Evolutionary conservation across 2,329 filamentous ascomycete genomes (phyloP), one percentile per base, ranked within the genome.

Genomic region (Fusarium pseudograminearum): DNA sequence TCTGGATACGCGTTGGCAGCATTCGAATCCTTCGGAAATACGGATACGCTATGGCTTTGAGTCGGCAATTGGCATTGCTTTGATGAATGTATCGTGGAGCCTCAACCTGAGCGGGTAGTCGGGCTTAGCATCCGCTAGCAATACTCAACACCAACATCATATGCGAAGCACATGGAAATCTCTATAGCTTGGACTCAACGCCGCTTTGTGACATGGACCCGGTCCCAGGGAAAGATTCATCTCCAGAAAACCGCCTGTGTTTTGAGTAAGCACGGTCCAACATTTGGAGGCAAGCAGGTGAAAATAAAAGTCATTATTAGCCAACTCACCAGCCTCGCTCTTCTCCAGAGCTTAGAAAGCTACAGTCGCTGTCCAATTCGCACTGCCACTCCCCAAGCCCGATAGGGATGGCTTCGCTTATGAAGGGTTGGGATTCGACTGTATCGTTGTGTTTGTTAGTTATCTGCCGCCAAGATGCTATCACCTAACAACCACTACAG

Each of bases 311-410:
- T 28, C 56, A 26, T 65, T 41, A 41, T 28, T 33, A 57, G 41
- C 34, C 40, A 57, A 83, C 86, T 78, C 75, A 96, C 94, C 95
- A 98, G 77, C 94, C 94, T 82, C 94, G 86, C 80, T 98, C 95
- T 74, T 92, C 91, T 10, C 95, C 95, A 57, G 87, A 86, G 56
- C 85, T 88, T 71, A 98, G 82, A 80, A 95, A 97, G 63, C 87
- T 90, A 76, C 94, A 97, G 78, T 97, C 93, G 18, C 93, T 93
- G 81, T 97, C 95, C 55, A 87, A 77, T 63, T 89, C 86, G 76
- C 93, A 94, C 41, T 88, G 85, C 95, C 95, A 99, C 30, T 91
- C 91, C 38, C 93, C 93, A 28, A 85, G 83, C 33, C 24, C 12
- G 18, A 20, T 20, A 7, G 61, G 26, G 26, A 51, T 51, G 40